Conservation (phyloP, 768 basidiomycete species). For the Phylloporus sp. region DNA sequence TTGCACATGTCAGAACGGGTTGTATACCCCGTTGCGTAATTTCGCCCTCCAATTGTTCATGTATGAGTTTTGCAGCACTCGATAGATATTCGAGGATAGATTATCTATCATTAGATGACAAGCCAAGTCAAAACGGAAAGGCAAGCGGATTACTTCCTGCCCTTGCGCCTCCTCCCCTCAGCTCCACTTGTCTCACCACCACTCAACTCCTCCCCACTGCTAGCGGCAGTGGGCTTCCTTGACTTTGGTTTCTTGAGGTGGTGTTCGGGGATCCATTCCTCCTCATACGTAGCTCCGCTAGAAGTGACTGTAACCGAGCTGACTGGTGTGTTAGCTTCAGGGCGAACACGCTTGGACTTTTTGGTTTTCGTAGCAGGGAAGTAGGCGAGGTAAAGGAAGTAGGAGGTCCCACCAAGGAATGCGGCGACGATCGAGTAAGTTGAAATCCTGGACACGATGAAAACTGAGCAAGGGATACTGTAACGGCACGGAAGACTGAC, state of each 20-base stretch:
- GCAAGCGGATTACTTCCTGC: slow-evolving; percentile 41
- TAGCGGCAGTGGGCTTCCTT: slow-evolving; percentile 42
- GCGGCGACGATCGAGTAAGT: slow-evolving; percentile 68
- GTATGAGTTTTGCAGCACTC: slow-evolving; percentile 10
- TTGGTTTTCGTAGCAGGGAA: slow-evolving; percentile 57
- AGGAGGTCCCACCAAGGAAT: slow-evolving; percentile 58
- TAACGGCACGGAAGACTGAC: slow-evolving; percentile 40
- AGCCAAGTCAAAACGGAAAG: neutral
- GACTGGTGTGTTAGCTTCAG: slow-evolving; percentile 50
- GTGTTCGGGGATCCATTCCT: slow-evolving; percentile 92
- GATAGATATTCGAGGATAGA: neutral
- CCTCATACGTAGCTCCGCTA: slow-evolving; percentile 65
- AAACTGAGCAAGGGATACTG: slow-evolving; percentile 1
- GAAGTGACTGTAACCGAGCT: slow-evolving; percentile 56
- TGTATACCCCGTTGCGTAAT: neutral
- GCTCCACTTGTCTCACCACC: slow-evolving; percentile 59
- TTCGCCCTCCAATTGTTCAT: neutral
- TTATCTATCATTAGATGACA: slow-evolving; percentile 1
- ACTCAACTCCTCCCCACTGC: slow-evolving; percentile 64
- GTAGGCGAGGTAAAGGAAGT: slow-evolving; percentile 62
- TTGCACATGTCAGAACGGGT: neutral
- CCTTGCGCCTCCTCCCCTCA: slow-evolving; percentile 45
- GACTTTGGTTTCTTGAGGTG: slow-evolving; percentile 67
- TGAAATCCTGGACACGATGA: slow-evolving; percentile 38
- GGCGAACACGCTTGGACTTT: slow-evolving; percentile 39